phyloP scores from a whole-genome alignment of 495 filamentous ascomycete species.

The Aspergillus sclerotiicarbonarius region DNA sequence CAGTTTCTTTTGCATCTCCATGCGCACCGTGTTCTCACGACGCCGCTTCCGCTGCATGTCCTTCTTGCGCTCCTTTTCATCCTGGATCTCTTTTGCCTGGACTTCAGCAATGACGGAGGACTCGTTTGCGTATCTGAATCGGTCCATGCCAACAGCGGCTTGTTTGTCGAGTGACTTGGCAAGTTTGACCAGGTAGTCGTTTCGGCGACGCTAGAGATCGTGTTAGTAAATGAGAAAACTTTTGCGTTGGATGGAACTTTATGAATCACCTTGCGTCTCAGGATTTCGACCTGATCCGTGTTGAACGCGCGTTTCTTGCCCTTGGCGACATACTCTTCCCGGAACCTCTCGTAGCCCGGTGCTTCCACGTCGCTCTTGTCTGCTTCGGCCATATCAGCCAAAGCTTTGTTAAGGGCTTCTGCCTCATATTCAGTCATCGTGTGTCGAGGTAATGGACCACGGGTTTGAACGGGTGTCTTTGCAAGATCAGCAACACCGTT shows the following conservation, averaged over 20 bases:
- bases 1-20: constrained; percentile 79
- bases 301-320: constrained; percentile 60
- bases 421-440: constrained; percentile 61
- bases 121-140: constrained; percentile 56
- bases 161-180: constrained; percentile 53
- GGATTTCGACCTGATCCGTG: constrained; percentile 53
- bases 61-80: constrained; percentile 99
- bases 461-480: constrained; percentile 15
- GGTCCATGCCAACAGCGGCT: constrained; percentile 50
- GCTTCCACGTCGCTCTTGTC: constrained; percentile 67
- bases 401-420: constrained; percentile 61
- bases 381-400: constrained; percentile 63
- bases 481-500: constrained; percentile 30
- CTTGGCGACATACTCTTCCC: constrained; percentile 51
- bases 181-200: constrained; percentile 46
- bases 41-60: constrained; percentile 97
- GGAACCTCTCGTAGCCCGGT: constrained; percentile 59
- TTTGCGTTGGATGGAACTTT: constrained; percentile 16
- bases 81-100: constrained; percentile 81
- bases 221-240: constrained; percentile 15
- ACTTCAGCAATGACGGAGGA: constrained; percentile 78
- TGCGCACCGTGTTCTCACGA: constrained; percentile 90
- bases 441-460: constrained; percentile 41
- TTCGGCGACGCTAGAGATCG: constrained; percentile 53
- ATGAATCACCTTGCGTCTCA: constrained; percentile 54